Conservation (phyloP, 345 rosid genomes). For the Dovyalis caffra region DNA sequence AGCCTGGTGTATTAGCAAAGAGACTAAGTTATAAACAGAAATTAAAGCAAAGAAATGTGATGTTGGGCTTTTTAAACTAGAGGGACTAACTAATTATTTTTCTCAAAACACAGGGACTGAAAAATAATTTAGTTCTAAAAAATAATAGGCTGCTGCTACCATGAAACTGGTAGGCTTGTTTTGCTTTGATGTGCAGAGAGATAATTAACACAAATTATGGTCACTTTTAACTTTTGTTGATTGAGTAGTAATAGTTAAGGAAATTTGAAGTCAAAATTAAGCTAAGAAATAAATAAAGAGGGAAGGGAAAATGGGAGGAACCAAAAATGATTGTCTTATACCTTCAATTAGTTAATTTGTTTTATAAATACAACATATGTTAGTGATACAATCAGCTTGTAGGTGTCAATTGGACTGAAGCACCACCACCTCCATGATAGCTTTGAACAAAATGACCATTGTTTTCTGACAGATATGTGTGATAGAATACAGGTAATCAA, state of each 20-base stretch:
- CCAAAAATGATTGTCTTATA: no score
- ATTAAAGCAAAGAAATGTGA: no score
- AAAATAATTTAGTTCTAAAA: background rate
- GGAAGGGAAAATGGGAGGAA: background rate
- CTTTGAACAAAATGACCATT: background rate
- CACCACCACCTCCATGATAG: background rate
- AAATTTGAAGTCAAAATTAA: background rate
- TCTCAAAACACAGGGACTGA: background rate
- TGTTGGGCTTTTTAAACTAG: no score
- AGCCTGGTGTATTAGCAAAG: no score
- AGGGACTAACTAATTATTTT: no score
- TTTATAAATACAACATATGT: background rate
- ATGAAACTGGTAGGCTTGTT: slow-evolving; percentile 15
- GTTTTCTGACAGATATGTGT: background rate
- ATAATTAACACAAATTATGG: background rate
- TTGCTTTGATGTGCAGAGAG: background rate
- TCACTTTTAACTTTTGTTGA: background rate
- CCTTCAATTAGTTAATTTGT: background rate
- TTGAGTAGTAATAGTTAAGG: background rate
- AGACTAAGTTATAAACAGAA: no score
- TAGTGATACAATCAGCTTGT: no score
- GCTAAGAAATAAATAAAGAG: background rate
- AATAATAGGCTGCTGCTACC: slow-evolving; percentile 11
- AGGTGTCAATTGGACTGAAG: background rate
- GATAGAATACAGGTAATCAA: background rate